Conservation (phyloP, 768 basidiomycete genomes). For the Termitomyces sp. region DNA sequence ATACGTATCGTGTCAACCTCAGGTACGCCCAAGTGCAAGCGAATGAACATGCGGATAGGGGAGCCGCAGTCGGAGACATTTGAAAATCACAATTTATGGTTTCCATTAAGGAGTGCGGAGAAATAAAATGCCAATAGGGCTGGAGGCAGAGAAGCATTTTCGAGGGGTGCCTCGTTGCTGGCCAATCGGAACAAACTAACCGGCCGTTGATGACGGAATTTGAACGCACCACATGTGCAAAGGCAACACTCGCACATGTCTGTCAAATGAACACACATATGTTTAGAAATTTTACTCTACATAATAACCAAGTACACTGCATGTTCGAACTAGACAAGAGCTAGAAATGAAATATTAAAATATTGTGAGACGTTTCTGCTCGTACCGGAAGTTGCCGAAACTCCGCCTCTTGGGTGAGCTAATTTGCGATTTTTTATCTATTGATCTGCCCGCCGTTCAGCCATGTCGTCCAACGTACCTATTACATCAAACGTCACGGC, state of each 20-base stretch:
- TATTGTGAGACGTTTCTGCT: neutral
- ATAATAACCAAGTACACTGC: no score
- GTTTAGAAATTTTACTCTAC: neutral
- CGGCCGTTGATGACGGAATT: neutral
- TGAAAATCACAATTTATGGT: neutral
- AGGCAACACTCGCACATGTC: neutral
- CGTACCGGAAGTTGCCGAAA: conserved; percentile 12
- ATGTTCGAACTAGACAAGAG: no score
- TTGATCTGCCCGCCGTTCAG: conserved; percentile 7
- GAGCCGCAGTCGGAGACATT: neutral
- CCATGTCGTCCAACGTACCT: conserved; percentile 69
- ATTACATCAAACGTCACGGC: conserved; percentile 66
- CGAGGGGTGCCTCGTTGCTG: no score
- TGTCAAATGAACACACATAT: neutral
- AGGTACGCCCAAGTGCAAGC: neutral
- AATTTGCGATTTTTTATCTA: conserved; percentile 15
- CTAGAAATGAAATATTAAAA: no score
- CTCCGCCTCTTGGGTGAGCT: conserved; percentile 11
- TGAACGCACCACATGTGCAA: neutral
- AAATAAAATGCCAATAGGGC: no score
- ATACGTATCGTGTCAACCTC: neutral
- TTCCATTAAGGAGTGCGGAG: no score
- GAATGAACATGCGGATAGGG: neutral
- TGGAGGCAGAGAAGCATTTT: no score
- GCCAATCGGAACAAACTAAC: neutral